Base-by-base conservation (phyloP, 306 rosid genomes). In the Lotus japonicus region DNA sequence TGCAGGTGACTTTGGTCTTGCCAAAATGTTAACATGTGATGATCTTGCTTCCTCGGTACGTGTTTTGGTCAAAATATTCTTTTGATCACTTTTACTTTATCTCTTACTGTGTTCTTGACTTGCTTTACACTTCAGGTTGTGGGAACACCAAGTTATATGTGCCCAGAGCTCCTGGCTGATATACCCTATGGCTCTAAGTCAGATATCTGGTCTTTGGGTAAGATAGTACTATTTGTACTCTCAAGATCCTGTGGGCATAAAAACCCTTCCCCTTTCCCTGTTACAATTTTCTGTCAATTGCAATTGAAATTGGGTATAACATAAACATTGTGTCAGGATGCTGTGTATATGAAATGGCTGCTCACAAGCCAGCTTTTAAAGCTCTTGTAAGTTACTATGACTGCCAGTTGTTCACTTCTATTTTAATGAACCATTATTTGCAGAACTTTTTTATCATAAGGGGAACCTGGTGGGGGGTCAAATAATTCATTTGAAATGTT, bases 151-250 rank as follows among this genome's bases (percentile, higher is more conserved):
- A 94, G 95, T 78, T 88, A 94, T 68, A 94, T 94, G 99, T 90
- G 99, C 52, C 99, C 99, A 0, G 99, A 94, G 77, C 97, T 94
- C 83, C 97, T 94, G 66, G 99, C 99, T 63, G 99, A 94, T 80
- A 94, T 94, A 79, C 99, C 99, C 48, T 94, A 94, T 19, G 99
- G 96, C 60, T 88, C 97, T 45, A 94, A 94, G 86, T 94, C 99
- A 23, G 99, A 94, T 76, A 94, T 94, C 59, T 94, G 99, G 99
- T 94, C 99, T 16, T 82, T 94, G 77, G 97, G 99, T 94, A 76
- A 58, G 88, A 61, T 39, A 19, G 13, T 46, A 28, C 62, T 31
- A 3, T 38, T 70, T 73, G 14, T 49, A 35, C 41, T 63, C 39
- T 0, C 10, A 33, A 67, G 16, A 53, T 68, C 55, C 9, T 9